Evolutionary conservation across 2,329 filamentous ascomycete genomes (phyloP).

Genomic region (Alternaria dauci): DNA sequence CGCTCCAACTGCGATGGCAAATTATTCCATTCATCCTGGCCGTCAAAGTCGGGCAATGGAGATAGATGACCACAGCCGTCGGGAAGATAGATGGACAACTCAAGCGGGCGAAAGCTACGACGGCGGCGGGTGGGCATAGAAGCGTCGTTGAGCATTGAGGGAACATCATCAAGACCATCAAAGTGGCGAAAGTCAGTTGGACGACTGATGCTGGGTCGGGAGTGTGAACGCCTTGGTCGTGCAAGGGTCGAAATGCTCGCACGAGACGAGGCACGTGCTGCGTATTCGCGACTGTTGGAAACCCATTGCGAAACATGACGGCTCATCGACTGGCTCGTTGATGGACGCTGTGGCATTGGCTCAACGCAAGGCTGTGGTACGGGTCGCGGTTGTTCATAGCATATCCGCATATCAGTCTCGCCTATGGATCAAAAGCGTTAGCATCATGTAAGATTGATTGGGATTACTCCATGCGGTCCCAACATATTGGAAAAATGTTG

Average conservation of each 20-base stretch:
- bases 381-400: constrained; percentile 46
- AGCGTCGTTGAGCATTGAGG: constrained; percentile 46
- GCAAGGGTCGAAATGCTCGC: constrained; percentile 44
- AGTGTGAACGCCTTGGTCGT: constrained; percentile 43
- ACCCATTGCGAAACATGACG: constrained; percentile 51
- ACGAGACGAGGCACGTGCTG: constrained; percentile 46
- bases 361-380: constrained; percentile 41
- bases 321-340: constrained; percentile 47
- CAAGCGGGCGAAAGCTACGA: constrained; percentile 50
- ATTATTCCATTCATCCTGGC: constrained; percentile 37
- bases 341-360: constrained; percentile 40
- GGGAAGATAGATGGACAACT: constrained; percentile 51
- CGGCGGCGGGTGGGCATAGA: constrained; percentile 42
- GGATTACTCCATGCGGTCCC: constrained; percentile 22
- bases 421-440: constrained; percentile 28
- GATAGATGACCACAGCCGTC: constrained; percentile 46
- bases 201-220: constrained; percentile 47
- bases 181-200: constrained; percentile 50
- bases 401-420: constrained; percentile 39
- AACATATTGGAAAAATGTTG: constrained; percentile 12
- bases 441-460: constrained; percentile 11
- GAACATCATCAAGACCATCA: constrained; percentile 42
- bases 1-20: constrained; percentile 38
- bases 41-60: constrained; percentile 51
- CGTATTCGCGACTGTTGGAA: constrained; percentile 44